Evolutionary conservation across 345 rosid species (phyloP), one percentile per base, ranked within the genome.

Genomic region (Reutealis trisperma): DNA sequence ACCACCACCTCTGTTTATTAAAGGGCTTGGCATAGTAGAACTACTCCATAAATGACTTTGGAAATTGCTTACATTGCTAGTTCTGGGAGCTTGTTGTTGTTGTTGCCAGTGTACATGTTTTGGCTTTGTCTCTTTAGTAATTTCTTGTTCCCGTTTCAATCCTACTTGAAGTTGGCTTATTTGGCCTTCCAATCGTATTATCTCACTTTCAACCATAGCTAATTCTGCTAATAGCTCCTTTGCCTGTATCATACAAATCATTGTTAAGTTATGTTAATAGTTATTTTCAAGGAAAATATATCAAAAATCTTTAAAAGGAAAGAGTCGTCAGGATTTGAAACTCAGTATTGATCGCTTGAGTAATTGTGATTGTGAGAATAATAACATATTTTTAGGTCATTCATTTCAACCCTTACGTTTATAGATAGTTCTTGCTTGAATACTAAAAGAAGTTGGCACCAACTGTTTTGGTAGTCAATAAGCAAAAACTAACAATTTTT

Each of bases 141-240:
- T 74, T 80, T 85, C 90, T 63, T 89, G 88, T 69, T 95, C 98
- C 1, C 80, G 84, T 74, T 85, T 92, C 41, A 95, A 81, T 75
- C 81, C 87, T 58, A 73, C 72, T 27, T 90, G 88, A 70, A 93
- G 94, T 66, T 83, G 89, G 77, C 86, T 87, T 78, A 92, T 89
- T 82, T 93, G 93, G 57, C 73, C 70, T 76, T 95, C 99, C 16
- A 93, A 71, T 68, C 93, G 85, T 79, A 85, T 78, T 63, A 95
- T 95, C 83, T 95, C 97, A 7, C 86, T 85, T 77, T 95, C 98
- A 30, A 88, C 94, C 88, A 87, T 79, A 1, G 89, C 90, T 55
- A 95, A 74, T 83, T 93, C 99, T 51, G 93, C 87, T 60, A 95
- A 68, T 0, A 95, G 83, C 77, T 92, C 96, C 84, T 92, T 95